These are phyloP conservation scores for Metarhizium sp. DNA, from an alignment of 2,329 filamentous ascomycete species.

Conservation along the genomic window DNA sequence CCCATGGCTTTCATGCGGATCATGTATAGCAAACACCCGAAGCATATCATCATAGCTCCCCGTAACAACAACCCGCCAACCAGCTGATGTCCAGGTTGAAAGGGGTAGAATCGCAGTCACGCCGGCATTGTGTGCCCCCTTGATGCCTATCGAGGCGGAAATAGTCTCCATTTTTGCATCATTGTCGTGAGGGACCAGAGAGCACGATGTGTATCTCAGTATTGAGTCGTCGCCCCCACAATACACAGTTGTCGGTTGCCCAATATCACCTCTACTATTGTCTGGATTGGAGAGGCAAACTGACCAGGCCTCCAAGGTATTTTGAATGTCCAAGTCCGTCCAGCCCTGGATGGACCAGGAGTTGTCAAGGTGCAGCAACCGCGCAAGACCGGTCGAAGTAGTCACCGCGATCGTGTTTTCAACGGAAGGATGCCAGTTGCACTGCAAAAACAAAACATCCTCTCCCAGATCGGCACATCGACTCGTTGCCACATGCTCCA, in stretches of 20 bases:
- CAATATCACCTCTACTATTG: conserved; percentile 11
- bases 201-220: conserved; percentile 38
- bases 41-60: conserved; percentile 88
- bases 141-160: conserved; percentile 23
- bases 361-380: conserved; percentile 39
- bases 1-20: conserved; percentile 29
- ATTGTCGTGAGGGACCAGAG: conserved; percentile 10
- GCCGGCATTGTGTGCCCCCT: conserved; percentile 61
- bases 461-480: conserved; percentile 41
- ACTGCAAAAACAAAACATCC: conserved; percentile 58
- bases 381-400: conserved; percentile 57
- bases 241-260: conserved; percentile 35
- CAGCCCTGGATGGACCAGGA: conserved; percentile 28
- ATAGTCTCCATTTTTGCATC: conserved; percentile 3
- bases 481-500: conserved; percentile 34
- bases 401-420: conserved; percentile 55
- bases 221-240: conserved; percentile 70
- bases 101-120: conserved; percentile 81
- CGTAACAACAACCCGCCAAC: conserved; percentile 57
- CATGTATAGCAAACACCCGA: conserved; percentile 50
- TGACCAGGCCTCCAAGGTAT: conserved; percentile 65
- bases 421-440: conserved; percentile 59
- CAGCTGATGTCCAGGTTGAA: conserved; percentile 27
- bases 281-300: conserved; percentile 44
- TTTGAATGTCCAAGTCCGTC: conserved; percentile 32